Base-by-base conservation (phyloP, 345 rosid genomes). In the Cardiospermum halicacabum region DNA sequence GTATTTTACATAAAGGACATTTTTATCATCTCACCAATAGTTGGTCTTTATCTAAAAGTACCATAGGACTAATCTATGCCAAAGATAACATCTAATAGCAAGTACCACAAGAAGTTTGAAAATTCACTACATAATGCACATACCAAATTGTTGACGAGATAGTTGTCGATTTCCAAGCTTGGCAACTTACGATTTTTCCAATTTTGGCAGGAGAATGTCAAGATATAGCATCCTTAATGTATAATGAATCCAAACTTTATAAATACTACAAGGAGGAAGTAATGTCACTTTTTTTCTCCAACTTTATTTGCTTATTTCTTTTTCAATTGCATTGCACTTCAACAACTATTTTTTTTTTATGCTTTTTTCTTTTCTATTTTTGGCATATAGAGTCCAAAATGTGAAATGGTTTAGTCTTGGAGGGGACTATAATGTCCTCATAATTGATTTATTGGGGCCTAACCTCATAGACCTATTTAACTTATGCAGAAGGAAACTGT, bases 231-330 rank as follows among this genome's bases (percentile, higher is more conserved):
- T 81, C 98, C 97, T 9, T 96, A 92, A 64, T 92, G 70, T 82
- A 81, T 7, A 86, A 88, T 59, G 98, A 92, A 75, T 86, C 96
- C 0, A 92, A 88, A 81, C 45, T 92, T 48, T 92, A 89, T 74
- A 92, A 70, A 79, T 92, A 61, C 85, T 92, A 45, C 97, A 92
- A 62, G 98, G 96, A 82, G 97, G 97, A 86, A 92, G 98, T 92
- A 83, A 72, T 72, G 42, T 30, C 4, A 39, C 28, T 34, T 69
- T 21, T 39, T 57, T 49, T 30, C 7, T 53, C 28, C 31, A 10
- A 2, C 3, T 48, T 7, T 60, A 8, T 15, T 11, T 43, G 21
- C 51, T 63, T 34, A 45, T 15, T 59, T 47, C 15, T 16, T 26
- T 60, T 31, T 16, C 48, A 49, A 31, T 58, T 55, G 53, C n/a